A percentile compares a stretch with the other conserved stretches of the same genome.
These are phyloP conservation scores for Phlebiopsis flavidoalba DNA, from an alignment of 768 basidiomycete species.

Conservation along the genomic window DNA sequence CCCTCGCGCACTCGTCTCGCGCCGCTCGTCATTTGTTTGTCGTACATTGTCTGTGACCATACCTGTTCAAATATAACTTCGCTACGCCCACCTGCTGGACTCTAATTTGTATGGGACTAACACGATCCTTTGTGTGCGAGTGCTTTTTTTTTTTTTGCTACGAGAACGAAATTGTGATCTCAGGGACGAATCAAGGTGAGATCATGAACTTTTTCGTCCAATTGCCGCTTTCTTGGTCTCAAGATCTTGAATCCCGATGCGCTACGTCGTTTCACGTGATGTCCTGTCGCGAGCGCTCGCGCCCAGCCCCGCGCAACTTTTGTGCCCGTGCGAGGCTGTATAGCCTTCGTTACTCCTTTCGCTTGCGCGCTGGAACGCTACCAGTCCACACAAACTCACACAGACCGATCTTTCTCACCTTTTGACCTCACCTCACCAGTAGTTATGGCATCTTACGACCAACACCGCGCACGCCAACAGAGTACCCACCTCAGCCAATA, in stretches of 20 bases:
- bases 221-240: background rate
- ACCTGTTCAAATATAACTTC: slow-evolving; percentile 19
- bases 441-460: slow-evolving; percentile 48
- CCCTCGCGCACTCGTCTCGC: slow-evolving; percentile 7
- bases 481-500: slow-evolving; percentile 30
- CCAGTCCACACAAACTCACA: slow-evolving; percentile 6
- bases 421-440: background rate
- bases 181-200: background rate
- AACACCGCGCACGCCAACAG: slow-evolving; percentile 17
- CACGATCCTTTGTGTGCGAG: background rate
- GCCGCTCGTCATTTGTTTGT: slow-evolving; percentile 14
- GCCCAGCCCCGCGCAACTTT: background rate
- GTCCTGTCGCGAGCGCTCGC: background rate
- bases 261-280: background rate
- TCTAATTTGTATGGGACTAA: background rate
- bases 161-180: background rate
- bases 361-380: slow-evolving; percentile 14
- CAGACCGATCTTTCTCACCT: background rate
- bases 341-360: slow-evolving; percentile 11
- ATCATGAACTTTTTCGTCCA: background rate
- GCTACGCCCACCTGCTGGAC: slow-evolving; percentile 10
- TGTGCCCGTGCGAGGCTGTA: slow-evolving; percentile 7
- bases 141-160: no score
- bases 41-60: slow-evolving; percentile 18
- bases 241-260: background rate